Evolutionary conservation across 768 basidiomycete species (phyloP), one percentile per base, ranked within the genome.

Genomic region (Trichaptum fuscoviolaceum): DNA sequence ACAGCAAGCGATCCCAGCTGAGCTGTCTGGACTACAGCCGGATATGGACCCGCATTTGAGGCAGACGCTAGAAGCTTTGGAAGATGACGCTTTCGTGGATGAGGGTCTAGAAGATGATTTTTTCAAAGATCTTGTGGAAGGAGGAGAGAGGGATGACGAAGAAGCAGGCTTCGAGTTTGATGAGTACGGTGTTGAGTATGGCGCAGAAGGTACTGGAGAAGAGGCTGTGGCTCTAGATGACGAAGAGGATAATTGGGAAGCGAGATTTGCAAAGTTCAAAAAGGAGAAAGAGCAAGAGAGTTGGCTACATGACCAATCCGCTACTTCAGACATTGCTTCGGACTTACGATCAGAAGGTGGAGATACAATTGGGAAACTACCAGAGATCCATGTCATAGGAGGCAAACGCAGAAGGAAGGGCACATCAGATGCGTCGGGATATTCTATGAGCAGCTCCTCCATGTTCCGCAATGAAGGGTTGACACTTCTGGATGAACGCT

Each of bases 361-460:
- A 1, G 96, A 99, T 75, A 97, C 93, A 0, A 76, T 99, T 30
- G 87, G 88, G 0, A 85, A 84, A 2, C 77, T 99, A 9, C 91
- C 90, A 12, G 81, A 81, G 63, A 83, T 95, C 70, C 86, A 89
- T n/a, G 90, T 96, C 65, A 82, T 89, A 62, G 91, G 94, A 18
- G 89, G 90, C 6, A 89, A 87, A 76, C 79, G 82, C 66, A 87
- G 87, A 78, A 84, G 87, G 69, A 88, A 88, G 70, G 88, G 87
- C 2, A 82, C 87, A 0, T 94, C 92, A 63, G 91, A 94, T 69
- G 95, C 93, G 9, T 94, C 93, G 24, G 95, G 93, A 15, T 96
- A 96, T 81, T 93, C 91, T 74, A 98, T 99, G 95, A 96, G 92
- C 75, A 95, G 93, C 71, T 95, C 94, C 2, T 94, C 94, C 17